These are phyloP conservation scores for Hyphodiscus sp. DNA, from an alignment of 2,329 filamentous ascomycete genomes.

Conservation along the genomic window DNA sequence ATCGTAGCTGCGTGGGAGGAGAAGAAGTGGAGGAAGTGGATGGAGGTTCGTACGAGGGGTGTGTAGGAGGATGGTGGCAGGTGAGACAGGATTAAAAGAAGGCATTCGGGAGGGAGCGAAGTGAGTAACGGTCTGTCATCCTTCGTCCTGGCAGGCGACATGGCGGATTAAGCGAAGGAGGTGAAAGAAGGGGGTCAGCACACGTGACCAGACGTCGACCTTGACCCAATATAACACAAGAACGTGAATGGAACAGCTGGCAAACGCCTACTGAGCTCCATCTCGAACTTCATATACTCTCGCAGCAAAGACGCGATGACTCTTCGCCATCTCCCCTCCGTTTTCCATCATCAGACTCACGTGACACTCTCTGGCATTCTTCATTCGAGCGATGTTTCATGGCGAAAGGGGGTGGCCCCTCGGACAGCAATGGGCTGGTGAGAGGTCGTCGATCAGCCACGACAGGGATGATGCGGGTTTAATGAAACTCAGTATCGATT, in stretches of 20 bases:
- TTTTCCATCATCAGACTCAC: not conserved
- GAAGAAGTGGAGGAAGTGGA: slow-evolving; percentile 1
- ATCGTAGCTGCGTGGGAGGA: slow-evolving; percentile 1
- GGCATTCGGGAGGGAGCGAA: slow-evolving; percentile 4
- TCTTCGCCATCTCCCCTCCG: not conserved
- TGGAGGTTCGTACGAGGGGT: slow-evolving; percentile 1
- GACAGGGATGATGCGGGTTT: too few species aligned
- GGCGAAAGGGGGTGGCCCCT: not conserved
- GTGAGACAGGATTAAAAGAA: slow-evolving; percentile 4
- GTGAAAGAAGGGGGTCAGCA: not conserved
- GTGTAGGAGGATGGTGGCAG: slow-evolving; percentile 1
- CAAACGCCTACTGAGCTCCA: not conserved
- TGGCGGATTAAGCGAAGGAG: not conserved
- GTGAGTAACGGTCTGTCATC: not conserved
- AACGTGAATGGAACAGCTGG: not conserved
- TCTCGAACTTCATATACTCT: not conserved
- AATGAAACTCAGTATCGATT: not conserved
- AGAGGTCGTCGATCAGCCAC: not conserved
- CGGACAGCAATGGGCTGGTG: not conserved
- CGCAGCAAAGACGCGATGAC: not conserved
- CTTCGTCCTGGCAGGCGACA: not conserved
- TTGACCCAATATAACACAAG: too few species aligned
- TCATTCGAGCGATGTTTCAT: not conserved
- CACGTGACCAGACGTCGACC: not conserved
- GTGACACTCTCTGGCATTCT: not conserved